phyloP scores from a whole-genome alignment of 805 yeast genomes.

The Lipomyces lipofer region DNA sequence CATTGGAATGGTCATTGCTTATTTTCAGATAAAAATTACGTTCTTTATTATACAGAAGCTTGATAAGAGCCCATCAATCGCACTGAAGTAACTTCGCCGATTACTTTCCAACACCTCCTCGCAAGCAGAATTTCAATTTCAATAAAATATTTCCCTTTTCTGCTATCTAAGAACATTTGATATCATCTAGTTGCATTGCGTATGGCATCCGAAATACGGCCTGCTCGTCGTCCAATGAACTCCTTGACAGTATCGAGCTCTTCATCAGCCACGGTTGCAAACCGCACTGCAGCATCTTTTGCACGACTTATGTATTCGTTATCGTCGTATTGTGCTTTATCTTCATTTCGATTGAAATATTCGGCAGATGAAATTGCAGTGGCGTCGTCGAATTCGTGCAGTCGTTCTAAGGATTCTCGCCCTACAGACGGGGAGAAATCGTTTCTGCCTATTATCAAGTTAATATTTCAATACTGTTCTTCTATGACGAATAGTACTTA shows the following conservation, averaged over 20 bases:
- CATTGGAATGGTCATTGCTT: too few species aligned
- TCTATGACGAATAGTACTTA: not conserved
- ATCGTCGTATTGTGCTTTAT: not conserved
- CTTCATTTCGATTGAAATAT: constrained; percentile 77
- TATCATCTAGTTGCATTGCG: not conserved
- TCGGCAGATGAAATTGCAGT: constrained; percentile 96
- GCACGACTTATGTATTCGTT: constrained; percentile 8
- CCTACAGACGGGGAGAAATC: not conserved
- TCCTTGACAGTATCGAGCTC: constrained; percentile 1
- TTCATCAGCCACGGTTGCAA: constrained; percentile 6
- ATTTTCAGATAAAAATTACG: too few species aligned
- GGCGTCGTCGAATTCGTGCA: constrained; percentile 73
- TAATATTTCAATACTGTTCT: too few species aligned
- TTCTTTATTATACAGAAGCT: too few species aligned
- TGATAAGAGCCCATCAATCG: too few species aligned
- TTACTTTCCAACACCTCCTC: too few species aligned
- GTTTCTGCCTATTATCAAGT: too few species aligned
- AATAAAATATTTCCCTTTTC: too few species aligned
- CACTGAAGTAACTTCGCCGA: too few species aligned
- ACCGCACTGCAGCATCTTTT: constrained; percentile 3
- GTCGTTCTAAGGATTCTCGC: not conserved
- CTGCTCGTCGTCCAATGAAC: not conserved
- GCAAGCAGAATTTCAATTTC: too few species aligned
- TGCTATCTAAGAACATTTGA: too few species aligned
- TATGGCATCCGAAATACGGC: constrained; percentile 1